Percentiles rank a stretch among this genome's conserved stretches.
Conservation (phyloP, 2,329 filamentous ascomycete species). For the Arthrobotrys conoides region DNA sequence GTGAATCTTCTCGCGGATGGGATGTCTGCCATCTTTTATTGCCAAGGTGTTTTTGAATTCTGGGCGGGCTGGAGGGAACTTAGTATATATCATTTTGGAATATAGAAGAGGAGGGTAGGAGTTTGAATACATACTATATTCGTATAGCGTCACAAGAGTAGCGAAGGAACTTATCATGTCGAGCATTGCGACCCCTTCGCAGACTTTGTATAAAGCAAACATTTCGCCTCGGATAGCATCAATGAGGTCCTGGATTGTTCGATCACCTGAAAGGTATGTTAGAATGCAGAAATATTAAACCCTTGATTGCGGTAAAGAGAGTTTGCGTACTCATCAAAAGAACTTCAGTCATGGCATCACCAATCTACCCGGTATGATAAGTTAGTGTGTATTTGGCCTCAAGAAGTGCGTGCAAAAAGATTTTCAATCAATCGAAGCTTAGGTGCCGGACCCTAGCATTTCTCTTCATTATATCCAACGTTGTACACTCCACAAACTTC, state of each 20-base stretch:
- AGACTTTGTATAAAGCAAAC: constrained; percentile 82
- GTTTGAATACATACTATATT: constrained; percentile 69
- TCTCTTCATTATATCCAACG: constrained; percentile 83
- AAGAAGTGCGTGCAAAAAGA: too few species aligned
- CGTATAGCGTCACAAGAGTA: constrained; percentile 77
- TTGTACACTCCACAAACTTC: constrained; percentile 87
- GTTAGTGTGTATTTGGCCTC: too few species aligned
- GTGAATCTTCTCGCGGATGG: constrained; percentile 81
- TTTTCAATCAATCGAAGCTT: constrained; percentile 3
- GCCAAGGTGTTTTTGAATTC: constrained; percentile 78
- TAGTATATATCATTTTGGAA: neutral
- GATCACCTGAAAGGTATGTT: constrained; percentile 70
- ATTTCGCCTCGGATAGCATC: constrained; percentile 79
- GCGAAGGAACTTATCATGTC: constrained; percentile 84
- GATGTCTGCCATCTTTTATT: constrained; percentile 81
- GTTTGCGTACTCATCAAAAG: constrained; percentile 76
- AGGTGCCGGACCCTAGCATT: constrained; percentile 68
- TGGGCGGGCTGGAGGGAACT: constrained; percentile 71
- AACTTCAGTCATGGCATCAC: constrained; percentile 85
- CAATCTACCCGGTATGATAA: constrained; percentile 74
- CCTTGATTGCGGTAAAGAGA: constrained; percentile 41
- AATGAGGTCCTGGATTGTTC: constrained; percentile 79
- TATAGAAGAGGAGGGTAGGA: neutral
- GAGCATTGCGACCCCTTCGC: constrained; percentile 86
- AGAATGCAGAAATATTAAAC: neutral